Percentiles rank a stretch among this genome's conserved stretches.
phyloP scores from a whole-genome alignment of 1,284 basidiomycete genomes.

The Ceratobasidium sp. region DNA sequence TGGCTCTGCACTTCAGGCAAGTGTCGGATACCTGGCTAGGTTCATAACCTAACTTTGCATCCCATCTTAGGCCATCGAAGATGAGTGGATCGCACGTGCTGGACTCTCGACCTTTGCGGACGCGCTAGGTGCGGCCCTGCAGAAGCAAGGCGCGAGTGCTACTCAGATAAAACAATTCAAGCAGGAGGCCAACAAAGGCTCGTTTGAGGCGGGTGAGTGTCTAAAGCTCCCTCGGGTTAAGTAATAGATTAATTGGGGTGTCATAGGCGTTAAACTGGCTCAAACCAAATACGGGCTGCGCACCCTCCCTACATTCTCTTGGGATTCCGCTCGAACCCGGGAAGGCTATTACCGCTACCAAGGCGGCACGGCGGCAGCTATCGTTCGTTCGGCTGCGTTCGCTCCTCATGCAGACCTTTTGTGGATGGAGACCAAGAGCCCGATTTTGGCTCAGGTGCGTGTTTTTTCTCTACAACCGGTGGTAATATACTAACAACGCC shows the following conservation, averaged over 20 bases:
- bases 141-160: constrained; percentile 60
- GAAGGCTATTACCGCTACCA: constrained; percentile 98
- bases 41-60: neutral
- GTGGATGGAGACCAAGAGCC: constrained; percentile 99
- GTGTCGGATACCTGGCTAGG: neutral
- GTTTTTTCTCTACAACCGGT: neutral
- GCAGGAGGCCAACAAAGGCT: constrained; percentile 38
- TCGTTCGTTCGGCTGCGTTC: constrained; percentile 92
- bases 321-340: constrained; percentile 92
- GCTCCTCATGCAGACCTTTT: constrained; percentile 91
- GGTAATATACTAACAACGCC: neutral
- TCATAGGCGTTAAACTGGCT: constrained; percentile 24
- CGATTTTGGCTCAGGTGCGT: constrained; percentile 81
- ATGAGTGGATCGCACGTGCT: constrained; percentile 82
- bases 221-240: neutral
- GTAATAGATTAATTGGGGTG: neutral
- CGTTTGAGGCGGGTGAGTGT: constrained; percentile 25
- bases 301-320: constrained; percentile 69
- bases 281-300: constrained; percentile 76
- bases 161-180: constrained; percentile 46
- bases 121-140: constrained; percentile 75
- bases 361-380: constrained; percentile 93
- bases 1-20: constrained; percentile 76
- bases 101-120: constrained; percentile 82
- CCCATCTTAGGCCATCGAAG: constrained; percentile 71